Percentiles rank a stretch among this genome's conserved stretches.
Conservation (phyloP, 257 asterid species). For the Perilla frutescens region DNA sequence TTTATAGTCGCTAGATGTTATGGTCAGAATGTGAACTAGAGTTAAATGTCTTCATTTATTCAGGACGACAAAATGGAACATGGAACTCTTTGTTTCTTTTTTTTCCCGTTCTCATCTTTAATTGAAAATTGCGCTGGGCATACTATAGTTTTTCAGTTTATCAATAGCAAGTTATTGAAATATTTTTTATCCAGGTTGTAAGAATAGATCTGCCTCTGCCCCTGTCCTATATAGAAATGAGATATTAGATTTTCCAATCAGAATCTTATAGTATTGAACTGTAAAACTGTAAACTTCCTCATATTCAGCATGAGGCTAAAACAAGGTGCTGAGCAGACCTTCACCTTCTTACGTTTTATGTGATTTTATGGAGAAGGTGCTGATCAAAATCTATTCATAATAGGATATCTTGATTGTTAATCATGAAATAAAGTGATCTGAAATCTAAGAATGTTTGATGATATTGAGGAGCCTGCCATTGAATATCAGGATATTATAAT, state of each 20-base stretch:
- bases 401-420: background rate
- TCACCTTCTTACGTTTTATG: background rate
- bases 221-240: background rate
- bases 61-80: background rate
- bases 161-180: background rate
- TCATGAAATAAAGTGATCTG: background rate
- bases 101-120: background rate
- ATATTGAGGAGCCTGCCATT: background rate
- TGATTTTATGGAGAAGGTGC: background rate
- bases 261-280: conserved; percentile 1
- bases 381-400: background rate
- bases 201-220: too few relatives aligned
- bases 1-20: background rate
- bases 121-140: too few relatives aligned
- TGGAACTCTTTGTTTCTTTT: background rate
- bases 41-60: background rate
- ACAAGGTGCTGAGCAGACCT: background rate
- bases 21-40: background rate
- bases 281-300: background rate
- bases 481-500: background rate
- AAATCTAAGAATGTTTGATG: background rate
- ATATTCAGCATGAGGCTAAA: conserved; percentile 5
- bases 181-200: background rate
- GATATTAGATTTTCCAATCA: background rate
- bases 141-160: background rate